These are phyloP conservation scores for Iris pallida DNA, from an alignment of 116 monocot genomes.

Conservation along the genomic window DNA sequence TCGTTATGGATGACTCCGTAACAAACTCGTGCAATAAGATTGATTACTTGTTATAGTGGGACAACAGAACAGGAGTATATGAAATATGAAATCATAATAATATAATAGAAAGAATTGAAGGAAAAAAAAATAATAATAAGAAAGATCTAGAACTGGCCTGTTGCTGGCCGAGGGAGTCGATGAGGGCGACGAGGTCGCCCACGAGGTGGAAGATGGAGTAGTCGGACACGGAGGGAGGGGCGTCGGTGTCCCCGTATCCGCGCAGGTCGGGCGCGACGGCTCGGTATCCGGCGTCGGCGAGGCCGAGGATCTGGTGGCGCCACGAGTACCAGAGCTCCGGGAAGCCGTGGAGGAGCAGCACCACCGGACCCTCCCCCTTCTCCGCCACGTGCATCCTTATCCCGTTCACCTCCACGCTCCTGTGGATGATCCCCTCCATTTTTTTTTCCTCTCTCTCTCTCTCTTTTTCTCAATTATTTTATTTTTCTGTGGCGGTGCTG, in stretches of 20 bases:
- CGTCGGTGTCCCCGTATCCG: slow-evolving; percentile 40
- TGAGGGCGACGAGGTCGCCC: slow-evolving; percentile 38
- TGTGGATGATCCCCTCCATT: background rate
- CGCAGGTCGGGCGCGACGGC: slow-evolving; percentile 48
- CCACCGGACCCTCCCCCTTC: slow-evolving; percentile 5
- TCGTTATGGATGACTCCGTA: too few species aligned
- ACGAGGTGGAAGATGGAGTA: slow-evolving; percentile 38
- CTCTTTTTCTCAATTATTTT: background rate
- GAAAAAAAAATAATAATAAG: too few species aligned
- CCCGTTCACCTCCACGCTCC: slow-evolving; percentile 5
- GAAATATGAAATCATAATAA: too few species aligned
- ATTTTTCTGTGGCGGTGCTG: background rate
- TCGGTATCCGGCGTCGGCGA: slow-evolving; percentile 32
- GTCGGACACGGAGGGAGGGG: background rate
- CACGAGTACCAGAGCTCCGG: slow-evolving; percentile 32
- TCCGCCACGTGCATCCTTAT: slow-evolving; percentile 1
- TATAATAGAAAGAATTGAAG: too few species aligned
- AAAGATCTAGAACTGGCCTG: slow-evolving; percentile 1
- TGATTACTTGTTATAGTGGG: too few species aligned
- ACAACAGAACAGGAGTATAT: too few species aligned
- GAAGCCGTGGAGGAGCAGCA: slow-evolving; percentile 19
- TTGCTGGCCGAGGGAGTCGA: slow-evolving; percentile 27
- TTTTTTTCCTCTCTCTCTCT: background rate
- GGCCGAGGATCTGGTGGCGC: slow-evolving; percentile 29
- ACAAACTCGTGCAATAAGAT: too few species aligned